Evolutionary conservation across 345 rosid species (phyloP), one percentile per base, ranked within the genome.

Genomic region (Populus davidiana): DNA sequence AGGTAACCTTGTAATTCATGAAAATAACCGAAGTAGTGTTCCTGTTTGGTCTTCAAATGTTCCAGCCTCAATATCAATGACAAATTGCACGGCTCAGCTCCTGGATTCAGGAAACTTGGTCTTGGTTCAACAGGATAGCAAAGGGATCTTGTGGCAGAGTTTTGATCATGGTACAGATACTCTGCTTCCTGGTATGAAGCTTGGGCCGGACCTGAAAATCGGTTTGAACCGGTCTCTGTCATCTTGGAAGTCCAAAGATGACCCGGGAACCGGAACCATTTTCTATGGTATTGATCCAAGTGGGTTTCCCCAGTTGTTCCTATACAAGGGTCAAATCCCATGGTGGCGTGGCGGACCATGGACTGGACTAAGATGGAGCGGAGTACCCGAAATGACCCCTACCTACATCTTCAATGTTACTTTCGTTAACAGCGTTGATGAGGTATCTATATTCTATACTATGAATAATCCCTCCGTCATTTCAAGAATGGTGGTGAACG

Each of bases 311-410:
- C 91, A 93, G 74, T 14, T 80, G 73, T 65, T 81, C 31, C 35
- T 91, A 41, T 90, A 88, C 72, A 77, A 83, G 20, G 90, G 86
- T 27, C 39, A 44, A 10, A 17, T 0, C 8, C 78, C 65, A 6
- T 69, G 75, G 75, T 90, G 89, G 92, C 89, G 96, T 56, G 77
- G 74, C 6, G 94, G 94, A 5, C 77, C 90, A 31, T 88, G 93
- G 94, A 90, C 87, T 10, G 92, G 93, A 9, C 73, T 61, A n/a
- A 84, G 90, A 76, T 90, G 89, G 96, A 90, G 85, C 59, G 97
- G 95, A 18, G 86, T 91, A 20, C 94, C 94, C 6, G 88, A 81
- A 67, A 89, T 91, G 93, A 78, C 85, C 6, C 66, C 14, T 14
- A 75, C 18, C 59, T 85, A 44, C 63, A 90, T 88, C 54, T 89